A percentile compares a stretch with the other conserved stretches of the same genome.
Evolutionary conservation across 2,329 filamentous ascomycete species (phyloP).

Genomic region (Parafenestella ontariensis): DNA sequence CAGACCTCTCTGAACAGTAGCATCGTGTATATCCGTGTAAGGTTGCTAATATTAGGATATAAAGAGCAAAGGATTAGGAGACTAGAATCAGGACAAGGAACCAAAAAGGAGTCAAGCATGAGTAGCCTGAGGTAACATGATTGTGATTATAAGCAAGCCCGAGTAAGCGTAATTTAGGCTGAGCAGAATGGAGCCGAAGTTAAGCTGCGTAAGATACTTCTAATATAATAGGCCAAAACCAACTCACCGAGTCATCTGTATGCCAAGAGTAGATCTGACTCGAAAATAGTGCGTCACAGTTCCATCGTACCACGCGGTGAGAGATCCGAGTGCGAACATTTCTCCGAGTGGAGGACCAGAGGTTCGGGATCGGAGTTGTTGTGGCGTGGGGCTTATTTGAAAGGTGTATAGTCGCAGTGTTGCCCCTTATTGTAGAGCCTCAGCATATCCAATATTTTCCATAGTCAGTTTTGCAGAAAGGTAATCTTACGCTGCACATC

Average conservation of each 20-base stretch:
- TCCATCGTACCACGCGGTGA: conserved; percentile 7
- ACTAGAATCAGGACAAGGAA: background rate
- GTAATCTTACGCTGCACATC: conserved; percentile 15
- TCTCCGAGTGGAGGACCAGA: conserved; percentile 4
- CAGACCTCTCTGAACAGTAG: too few species aligned
- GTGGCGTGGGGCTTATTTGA: conserved; percentile 6
- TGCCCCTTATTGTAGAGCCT: conserved; percentile 5
- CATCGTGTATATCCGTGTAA: too few species aligned
- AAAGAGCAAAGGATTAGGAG: background rate
- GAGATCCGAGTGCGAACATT: conserved; percentile 12
- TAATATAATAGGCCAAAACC: background rate
- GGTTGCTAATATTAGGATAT: too few species aligned
- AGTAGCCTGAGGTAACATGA: background rate
- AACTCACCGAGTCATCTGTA: background rate
- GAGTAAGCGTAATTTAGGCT: background rate
- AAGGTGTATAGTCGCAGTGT: conserved; percentile 20
- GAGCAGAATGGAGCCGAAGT: background rate
- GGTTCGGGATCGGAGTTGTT: background rate
- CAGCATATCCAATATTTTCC: background rate
- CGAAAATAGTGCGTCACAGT: too few species aligned
- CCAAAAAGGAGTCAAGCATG: background rate
- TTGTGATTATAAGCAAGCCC: background rate
- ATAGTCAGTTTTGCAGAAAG: background rate
- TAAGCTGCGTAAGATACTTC: background rate
- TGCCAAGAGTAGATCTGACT: background rate